A percentile compares a stretch with the other conserved stretches of the same genome.
Conservation (phyloP, 169 alveolate genomes). For the Perkinsus chesapeaki region DNA sequence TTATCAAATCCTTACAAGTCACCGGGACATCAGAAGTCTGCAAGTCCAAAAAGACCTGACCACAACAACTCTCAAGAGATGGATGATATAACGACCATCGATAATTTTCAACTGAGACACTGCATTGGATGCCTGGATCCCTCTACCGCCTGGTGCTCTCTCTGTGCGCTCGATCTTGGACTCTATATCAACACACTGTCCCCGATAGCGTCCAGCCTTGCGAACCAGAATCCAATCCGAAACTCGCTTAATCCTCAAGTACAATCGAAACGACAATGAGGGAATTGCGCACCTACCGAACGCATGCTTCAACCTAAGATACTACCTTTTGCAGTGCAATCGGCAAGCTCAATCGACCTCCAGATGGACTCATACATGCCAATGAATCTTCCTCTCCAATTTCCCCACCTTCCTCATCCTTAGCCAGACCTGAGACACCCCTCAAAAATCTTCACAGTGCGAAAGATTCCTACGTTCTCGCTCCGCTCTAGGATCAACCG, state of each 20-base stretch:
- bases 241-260: too few species aligned
- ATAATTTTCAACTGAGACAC: too few species aligned
- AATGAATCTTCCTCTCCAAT: background rate
- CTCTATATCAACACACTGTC: too few species aligned
- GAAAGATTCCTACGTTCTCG: background rate
- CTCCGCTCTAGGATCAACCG: slow-evolving; percentile 26
- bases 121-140: too few species aligned
- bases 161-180: too few species aligned
- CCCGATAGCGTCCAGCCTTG: too few species aligned
- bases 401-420: background rate
- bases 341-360: background rate
- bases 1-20: slow-evolving; percentile 33
- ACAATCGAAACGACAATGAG: too few species aligned
- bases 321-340: background rate
- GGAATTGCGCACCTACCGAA: background rate
- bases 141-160: too few species aligned
- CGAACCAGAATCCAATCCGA: too few species aligned
- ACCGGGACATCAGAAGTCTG: slow-evolving; percentile 78
- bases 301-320: background rate
- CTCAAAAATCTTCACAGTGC: background rate
- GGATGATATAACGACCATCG: too few species aligned
- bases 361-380: background rate
- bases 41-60: slow-evolving; percentile 76
- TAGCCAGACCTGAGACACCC: background rate
- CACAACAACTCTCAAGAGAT: background rate